A percentile compares a stretch with the other conserved stretches of the same genome.
Evolutionary conservation across 495 filamentous ascomycete species (phyloP).

Genomic region (Lichenothelia convexa): DNA sequence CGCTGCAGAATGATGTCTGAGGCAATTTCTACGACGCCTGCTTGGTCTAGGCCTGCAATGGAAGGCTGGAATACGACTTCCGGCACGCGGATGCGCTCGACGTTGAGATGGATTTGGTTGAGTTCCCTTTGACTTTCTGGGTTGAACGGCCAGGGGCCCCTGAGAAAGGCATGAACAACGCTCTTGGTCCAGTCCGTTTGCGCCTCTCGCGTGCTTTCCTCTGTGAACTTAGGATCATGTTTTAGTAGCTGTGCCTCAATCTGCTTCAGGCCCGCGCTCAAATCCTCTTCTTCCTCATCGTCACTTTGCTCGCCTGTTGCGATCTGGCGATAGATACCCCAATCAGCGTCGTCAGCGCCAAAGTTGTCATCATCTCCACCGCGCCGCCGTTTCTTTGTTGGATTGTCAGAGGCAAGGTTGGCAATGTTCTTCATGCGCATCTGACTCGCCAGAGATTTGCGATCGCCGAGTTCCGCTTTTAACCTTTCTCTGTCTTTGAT

Average conservation of each 20-base stretch:
- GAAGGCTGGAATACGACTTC: constrained; percentile 88
- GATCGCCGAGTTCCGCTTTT: constrained; percentile 82
- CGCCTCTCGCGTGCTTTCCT: constrained; percentile 77
- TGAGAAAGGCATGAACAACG: constrained; percentile 71
- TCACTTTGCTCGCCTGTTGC: constrained; percentile 60
- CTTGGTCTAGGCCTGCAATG: constrained; percentile 93
- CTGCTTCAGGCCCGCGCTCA: constrained; percentile 46
- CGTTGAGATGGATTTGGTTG: constrained; percentile 84
- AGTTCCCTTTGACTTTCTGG: constrained; percentile 58
- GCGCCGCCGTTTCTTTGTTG: constrained; percentile 64
- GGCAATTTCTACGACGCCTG: constrained; percentile 77
- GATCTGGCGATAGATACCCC: constrained; percentile 86
- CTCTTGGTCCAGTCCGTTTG: constrained; percentile 88
- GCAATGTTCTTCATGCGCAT: constrained; percentile 98
- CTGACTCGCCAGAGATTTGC: constrained; percentile 86
- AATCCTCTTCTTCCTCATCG: constrained; percentile 73
- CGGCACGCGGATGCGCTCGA: constrained; percentile 89
- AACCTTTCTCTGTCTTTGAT: constrained; percentile 87
- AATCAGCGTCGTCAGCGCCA: constrained; percentile 92
- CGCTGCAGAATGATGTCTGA: constrained; percentile 70
- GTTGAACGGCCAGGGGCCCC: constrained; percentile 75
- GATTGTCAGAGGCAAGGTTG: constrained; percentile 81
- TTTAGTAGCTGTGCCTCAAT: constrained; percentile 71
- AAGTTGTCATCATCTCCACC: constrained; percentile 77
- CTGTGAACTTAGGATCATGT: constrained; percentile 74